Evolutionary conservation across 768 basidiomycete genomes (phyloP), one percentile per base, ranked within the genome.

Genomic region (Leccinum fibrillosum): DNA sequence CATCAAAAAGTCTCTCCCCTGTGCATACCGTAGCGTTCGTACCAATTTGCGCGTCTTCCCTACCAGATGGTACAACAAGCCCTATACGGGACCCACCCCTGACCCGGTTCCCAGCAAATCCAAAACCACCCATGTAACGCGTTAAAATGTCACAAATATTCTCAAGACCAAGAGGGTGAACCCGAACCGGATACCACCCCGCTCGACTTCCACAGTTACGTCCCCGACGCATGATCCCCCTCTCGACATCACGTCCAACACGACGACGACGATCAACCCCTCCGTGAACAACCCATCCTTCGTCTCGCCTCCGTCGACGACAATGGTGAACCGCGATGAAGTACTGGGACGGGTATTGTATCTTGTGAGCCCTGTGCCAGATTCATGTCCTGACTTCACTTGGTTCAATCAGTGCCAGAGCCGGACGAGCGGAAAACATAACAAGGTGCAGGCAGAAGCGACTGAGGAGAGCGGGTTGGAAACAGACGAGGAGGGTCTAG

Each of bases 331-430:
- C 61, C 84, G 81, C 63, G 89, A 92, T 60, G 88, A 92, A 64
- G 85, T 92, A 92, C 69, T 92, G 91, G 90, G 78, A 80, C 25
- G 91, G 90, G n/a, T 92, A 92, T 69, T 93, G 49, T 28, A 28
- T 67, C 86, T 92, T 69, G 90, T 89, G 64, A 51, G 83, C 17
- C n/a, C 10, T 15, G 1, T 19, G 32, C 4, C 17, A n/a, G 8
- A 17, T 57, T 44, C 10, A 5, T 47, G 23, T 42, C 28, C n/a
- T 52, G 26, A 49, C 42, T 17, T 49, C 32, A 52, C 49, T 63
- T 28, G 52, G 55, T 13, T 49, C 57, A 34, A 30, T 32, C 62
- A 77, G 77, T 74, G 67, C 53, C 78, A 78, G 60, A 69, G 57
- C 55, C 68, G 64, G 52, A 44, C 57, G 19, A 64, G 26, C 21